A percentile compares a stretch with the other conserved stretches of the same genome.
These are phyloP conservation scores for Trichoderma asperelloides DNA, from an alignment of 495 filamentous ascomycete species.

Conservation along the genomic window DNA sequence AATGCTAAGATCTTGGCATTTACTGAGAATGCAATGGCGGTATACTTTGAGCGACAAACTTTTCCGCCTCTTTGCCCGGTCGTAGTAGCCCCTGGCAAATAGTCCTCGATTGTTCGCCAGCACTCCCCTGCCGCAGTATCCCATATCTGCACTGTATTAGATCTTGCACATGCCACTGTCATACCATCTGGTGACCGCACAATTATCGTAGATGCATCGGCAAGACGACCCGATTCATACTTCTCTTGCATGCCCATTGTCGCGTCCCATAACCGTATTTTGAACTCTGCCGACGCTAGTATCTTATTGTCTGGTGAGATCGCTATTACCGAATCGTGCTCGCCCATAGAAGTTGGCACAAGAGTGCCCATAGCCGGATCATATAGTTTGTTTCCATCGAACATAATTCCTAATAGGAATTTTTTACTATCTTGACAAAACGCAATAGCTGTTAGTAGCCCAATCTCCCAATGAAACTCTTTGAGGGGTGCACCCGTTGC, in stretches of 20 bases:
- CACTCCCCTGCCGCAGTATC: not conserved
- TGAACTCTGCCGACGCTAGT: not conserved
- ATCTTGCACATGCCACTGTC: not conserved
- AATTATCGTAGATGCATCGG: not conserved
- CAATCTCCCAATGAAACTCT: not conserved
- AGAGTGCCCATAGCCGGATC: not conserved
- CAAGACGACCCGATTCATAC: not conserved
- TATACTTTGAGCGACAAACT: too few relatives aligned
- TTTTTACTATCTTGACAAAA: not conserved
- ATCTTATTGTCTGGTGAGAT: not conserved
- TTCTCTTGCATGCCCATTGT: not conserved
- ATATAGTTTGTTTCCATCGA: not conserved
- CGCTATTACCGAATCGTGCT: not conserved
- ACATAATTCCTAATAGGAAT: not conserved
- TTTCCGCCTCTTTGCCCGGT: too few relatives aligned
- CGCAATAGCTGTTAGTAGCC: not conserved
- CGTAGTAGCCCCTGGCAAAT: not conserved
- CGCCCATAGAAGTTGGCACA: not conserved
- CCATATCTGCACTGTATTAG: not conserved
- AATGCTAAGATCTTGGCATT: not conserved
- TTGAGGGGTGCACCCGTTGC: not conserved
- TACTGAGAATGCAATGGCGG: not conserved
- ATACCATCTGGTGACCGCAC: not conserved
- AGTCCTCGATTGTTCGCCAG: not conserved
- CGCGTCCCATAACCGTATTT: not conserved